Base-by-base conservation (phyloP, 2,329 filamentous ascomycete genomes). In the Fusarium neocosmosporiellum region DNA sequence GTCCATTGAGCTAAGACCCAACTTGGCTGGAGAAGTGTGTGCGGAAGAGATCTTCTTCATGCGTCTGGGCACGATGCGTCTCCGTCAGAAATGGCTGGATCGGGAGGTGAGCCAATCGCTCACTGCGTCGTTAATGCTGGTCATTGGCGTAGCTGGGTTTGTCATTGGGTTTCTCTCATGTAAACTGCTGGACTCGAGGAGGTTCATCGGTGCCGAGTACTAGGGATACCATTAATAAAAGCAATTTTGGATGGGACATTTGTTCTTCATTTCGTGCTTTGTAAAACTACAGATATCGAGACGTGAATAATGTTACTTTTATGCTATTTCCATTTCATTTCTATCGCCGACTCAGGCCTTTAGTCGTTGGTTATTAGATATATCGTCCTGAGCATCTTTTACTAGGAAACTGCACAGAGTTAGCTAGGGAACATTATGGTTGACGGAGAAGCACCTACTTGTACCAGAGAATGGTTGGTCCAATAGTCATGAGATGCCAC, bases 401-500 rank as follows among this genome's bases (percentile, higher is more conserved):
- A 98, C 85, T 70, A 98, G 84, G 81, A 97, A 98, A 78, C 95
- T 98, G 63, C 20, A 16, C 13, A 6, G 24, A 31, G 74, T 84
- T 59, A 83, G 69, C 16, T 31, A 48, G n/a, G 11, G 14, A 53
- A n/a, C 18, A 50, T 2, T 2, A 43, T 2, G 11, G 6, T 31
- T 10, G n/a, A 29, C 6, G 3, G 55, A 68, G n/a, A 34, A n/a
- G 22, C 65, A 91, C 94, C 87, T 85, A 98, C 95, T 93, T 95
- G 82, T 99, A 99, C 94, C 94, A 98, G 86, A 97, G 88, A 58
- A 96, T 86, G 0, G 94, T 94, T 11, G 96, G 96, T 34, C 89
- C 88, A 59, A 99, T 96, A 0, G 96, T 99, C 65, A 95, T 94
- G 70, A 98, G 81, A 87, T 99, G 96, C 96, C 96, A 99, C 71